Evolutionary conservation across 352 stramenopile species (phyloP), one percentile per base, ranked within the genome.

Genomic region (Phytophthora melonis): DNA sequence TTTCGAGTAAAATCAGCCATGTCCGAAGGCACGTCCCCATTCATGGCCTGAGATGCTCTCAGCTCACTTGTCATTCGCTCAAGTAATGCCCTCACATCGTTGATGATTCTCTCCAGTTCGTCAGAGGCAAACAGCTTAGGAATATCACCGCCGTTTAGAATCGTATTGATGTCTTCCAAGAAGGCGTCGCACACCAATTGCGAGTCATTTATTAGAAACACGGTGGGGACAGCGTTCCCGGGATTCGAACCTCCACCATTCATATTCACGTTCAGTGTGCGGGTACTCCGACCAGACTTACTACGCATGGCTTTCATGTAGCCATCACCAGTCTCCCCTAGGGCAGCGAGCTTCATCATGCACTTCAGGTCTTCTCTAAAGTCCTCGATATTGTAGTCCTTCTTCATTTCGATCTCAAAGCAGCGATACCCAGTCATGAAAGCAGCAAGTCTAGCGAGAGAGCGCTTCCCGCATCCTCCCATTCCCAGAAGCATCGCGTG

Each of bases 401-500:
- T 97, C 14, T 82, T 90, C 39, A 97, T 63, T 36, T 97, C 93
- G 32, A 98, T 93, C 49, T 92, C 88, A 58, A 94, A 91, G 39
- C 86, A 89, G 8, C 73, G 70, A 41, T 93, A 94, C 3, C 83
- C 88, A 11, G 82, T 86, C 67, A 97, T 73, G 43, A 93, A 98
- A 0, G 87, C 78, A 43, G 87, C 86, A 6, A 98, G 70, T 19
- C 92, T 70, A 3, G 90, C 84, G 3, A 98, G 75, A 11, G 83
- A 96, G 6, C 95, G 89, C 23, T 97, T 91, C 0, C 93, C 93
- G 16, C 82, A 94, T 0, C 93, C 93, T 6, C 92, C 90, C 63
- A 98, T 93, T 11, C 93, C 93, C 19, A 98, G 81, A 13, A 98
- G 72, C 54, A 98, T 80, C 9, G 87, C 84, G 63, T 98, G 96